These are phyloP conservation scores for Tranzscheliella williamsii DNA, from an alignment of 1,284 basidiomycete genomes.

Conservation along the genomic window DNA sequence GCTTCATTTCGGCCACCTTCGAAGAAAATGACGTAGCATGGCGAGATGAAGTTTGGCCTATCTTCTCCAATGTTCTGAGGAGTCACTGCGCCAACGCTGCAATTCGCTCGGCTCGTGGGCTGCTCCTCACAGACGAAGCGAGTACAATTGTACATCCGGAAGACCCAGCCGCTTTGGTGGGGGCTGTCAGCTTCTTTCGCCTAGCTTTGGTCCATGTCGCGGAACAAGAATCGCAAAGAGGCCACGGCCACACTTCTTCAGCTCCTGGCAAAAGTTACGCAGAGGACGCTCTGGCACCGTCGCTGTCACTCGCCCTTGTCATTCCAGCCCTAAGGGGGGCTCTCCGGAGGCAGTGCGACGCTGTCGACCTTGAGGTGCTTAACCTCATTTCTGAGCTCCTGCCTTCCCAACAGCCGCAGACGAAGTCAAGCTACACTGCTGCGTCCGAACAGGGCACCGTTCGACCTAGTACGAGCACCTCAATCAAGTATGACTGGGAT, in stretches of 20 bases:
- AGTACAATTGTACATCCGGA: slow-evolving; percentile 4
- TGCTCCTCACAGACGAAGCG: slow-evolving; percentile 17
- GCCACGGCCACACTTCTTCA: slow-evolving; percentile 3
- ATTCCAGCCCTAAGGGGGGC: slow-evolving; percentile 50
- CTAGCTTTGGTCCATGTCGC: slow-evolving; percentile 40
- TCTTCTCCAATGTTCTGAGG: slow-evolving; percentile 50
- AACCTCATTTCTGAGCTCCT: slow-evolving; percentile 49
- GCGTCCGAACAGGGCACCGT: background rate
- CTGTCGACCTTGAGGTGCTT: slow-evolving; percentile 51
- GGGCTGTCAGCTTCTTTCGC: slow-evolving; percentile 53
- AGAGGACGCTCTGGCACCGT: slow-evolving; percentile 45
- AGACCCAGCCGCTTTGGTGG: slow-evolving; percentile 48
- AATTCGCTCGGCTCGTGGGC: slow-evolving; percentile 39
- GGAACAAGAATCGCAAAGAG: slow-evolving; percentile 34
- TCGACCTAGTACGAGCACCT: background rate
- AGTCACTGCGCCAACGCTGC: slow-evolving; percentile 57
- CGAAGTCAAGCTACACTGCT: slow-evolving; percentile 1
- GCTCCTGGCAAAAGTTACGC: slow-evolving; percentile 10
- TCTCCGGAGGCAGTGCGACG: slow-evolving; percentile 46
- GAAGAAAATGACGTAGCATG: slow-evolving; percentile 22
- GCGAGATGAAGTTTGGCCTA: slow-evolving; percentile 27
- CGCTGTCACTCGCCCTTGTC: slow-evolving; percentile 46
- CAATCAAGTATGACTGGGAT: slow-evolving; percentile 44
- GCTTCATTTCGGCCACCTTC: slow-evolving; percentile 15
- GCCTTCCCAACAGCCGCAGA: slow-evolving; percentile 2